Evolutionary conservation across 1,284 basidiomycete genomes (phyloP), one percentile per base, ranked within the genome.

Genomic region (Schizophyllum amplum): DNA sequence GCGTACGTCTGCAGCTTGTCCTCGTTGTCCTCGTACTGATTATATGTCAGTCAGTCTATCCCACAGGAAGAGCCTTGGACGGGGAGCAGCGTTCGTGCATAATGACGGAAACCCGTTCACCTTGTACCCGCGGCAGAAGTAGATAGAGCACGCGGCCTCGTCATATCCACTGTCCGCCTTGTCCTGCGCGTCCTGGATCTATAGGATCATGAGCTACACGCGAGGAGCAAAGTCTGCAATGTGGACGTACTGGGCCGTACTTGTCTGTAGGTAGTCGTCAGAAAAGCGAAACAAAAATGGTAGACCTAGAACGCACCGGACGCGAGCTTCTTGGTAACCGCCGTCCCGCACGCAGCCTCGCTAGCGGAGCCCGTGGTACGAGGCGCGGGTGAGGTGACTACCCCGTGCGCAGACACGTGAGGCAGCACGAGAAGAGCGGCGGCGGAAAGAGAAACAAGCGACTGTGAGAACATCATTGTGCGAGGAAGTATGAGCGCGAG

Each of bases 51-150:
- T n/a, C n/a, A n/a, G n/a, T n/a, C n/a, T n/a, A n/a, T n/a, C n/a
- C n/a, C n/a, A n/a, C n/a, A n/a, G n/a, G n/a, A n/a, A n/a, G n/a
- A n/a, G n/a, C n/a, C n/a, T n/a, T n/a, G n/a, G n/a, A n/a, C n/a
- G n/a, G n/a, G n/a, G n/a, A n/a, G n/a, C n/a, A n/a, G n/a, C n/a
- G n/a, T n/a, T n/a, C n/a, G n/a, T n/a, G 13, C 27, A 33, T 13
- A 13, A 33, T 6, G 27, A 33, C 6, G 27, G 27, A 33, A 5
- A 33, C 27, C 6, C 13, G 5, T 63, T 65, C 24, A 65, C 64
- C 72, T 73, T 51, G 13, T 65, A 62, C 21, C 71, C 71, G 55
- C 67, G 62, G 59, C 72, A 72, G 63, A 74, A 71, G 60, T 66
- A 74, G 15, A 73, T 64, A 47, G 71, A 64, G 54, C 71, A 73